Evolutionary conservation across 2,329 filamentous ascomycete genomes (phyloP).

Genomic region (Cryphonectria naterciae): DNA sequence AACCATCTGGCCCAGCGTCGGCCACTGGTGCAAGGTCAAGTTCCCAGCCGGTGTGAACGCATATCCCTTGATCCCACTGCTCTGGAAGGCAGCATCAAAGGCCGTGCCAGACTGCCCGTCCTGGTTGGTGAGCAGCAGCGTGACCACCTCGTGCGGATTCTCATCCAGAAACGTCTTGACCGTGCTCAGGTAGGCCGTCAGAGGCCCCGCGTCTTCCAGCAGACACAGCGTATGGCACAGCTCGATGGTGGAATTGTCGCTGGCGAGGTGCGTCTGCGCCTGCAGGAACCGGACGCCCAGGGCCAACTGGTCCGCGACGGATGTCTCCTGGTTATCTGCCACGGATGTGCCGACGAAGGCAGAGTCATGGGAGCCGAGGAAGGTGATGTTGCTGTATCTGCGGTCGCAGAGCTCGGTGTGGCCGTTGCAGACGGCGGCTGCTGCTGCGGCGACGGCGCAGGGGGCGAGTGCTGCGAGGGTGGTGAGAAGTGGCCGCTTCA

Average conservation of each 20-base stretch:
- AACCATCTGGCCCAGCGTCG: constrained; percentile 71
- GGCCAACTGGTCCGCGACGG: constrained; percentile 61
- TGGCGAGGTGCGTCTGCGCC: constrained; percentile 62
- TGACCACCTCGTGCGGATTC: constrained; percentile 66
- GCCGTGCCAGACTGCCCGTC: constrained; percentile 59
- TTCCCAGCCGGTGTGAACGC: constrained; percentile 55
- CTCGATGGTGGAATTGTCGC: constrained; percentile 54
- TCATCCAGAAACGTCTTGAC: constrained; percentile 64
- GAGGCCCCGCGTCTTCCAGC: constrained; percentile 60
- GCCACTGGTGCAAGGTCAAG: constrained; percentile 59
- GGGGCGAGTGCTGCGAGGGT: background rate
- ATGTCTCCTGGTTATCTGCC: constrained; percentile 63
- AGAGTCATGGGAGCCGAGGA: constrained; percentile 67
- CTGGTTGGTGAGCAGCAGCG: constrained; percentile 65
- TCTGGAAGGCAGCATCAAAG: constrained; percentile 58
- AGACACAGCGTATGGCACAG: constrained; percentile 70
- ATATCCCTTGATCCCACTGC: constrained; percentile 59
- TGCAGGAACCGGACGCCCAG: constrained; percentile 68
- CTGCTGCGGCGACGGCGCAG: constrained; percentile 27
- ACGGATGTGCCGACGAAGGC: constrained; percentile 62
- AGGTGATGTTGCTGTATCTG: constrained; percentile 61
- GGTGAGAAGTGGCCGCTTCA: background rate
- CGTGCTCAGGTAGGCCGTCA: constrained; percentile 58
- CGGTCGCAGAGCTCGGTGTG: constrained; percentile 58
- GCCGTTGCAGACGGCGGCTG: constrained; percentile 58